Evolutionary conservation across 305 asterid genomes (phyloP).

Genomic region (Fraxinus dipetala): DNA sequence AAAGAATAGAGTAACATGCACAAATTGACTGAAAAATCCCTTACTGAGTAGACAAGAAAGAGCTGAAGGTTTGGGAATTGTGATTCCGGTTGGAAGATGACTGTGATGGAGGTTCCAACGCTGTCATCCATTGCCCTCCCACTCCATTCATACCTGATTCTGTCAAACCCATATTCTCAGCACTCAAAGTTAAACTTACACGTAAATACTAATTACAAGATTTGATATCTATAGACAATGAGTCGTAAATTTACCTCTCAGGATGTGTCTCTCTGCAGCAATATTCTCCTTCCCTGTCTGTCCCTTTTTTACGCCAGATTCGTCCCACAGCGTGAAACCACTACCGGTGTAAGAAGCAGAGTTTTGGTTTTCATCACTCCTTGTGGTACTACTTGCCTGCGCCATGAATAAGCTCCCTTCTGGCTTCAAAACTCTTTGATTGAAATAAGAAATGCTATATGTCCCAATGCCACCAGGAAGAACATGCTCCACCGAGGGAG

Average conservation of each 20-base stretch:
- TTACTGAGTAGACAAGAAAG: constrained; percentile 76
- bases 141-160: constrained; percentile 59
- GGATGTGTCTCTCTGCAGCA: constrained; percentile 43
- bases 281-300: constrained; percentile 99
- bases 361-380: constrained; percentile 65
- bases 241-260: constrained; percentile 46
- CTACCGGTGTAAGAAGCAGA: constrained; percentile 72
- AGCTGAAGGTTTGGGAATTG: constrained; percentile 49
- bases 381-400: constrained; percentile 52
- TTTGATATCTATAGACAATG: neutral
- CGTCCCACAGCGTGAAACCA: constrained; percentile 90
- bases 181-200: constrained; percentile 2
- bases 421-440: constrained; percentile 58
- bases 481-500: constrained; percentile 52
- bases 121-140: constrained; percentile 62
- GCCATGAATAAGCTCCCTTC: constrained; percentile 48
- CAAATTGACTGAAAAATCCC: constrained; percentile 35
- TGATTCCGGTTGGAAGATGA: constrained; percentile 61
- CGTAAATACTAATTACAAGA: neutral
- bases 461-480: constrained; percentile 91
- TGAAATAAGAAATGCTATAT: constrained; percentile 72
- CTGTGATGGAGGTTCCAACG: constrained; percentile 61
- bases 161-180: constrained; percentile 25
- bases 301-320: constrained; percentile 85
- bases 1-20: neutral